A percentile compares a stretch with the other conserved stretches of the same genome.
These are phyloP conservation scores for Aureobasidium melanogenum DNA, from an alignment of 2,329 filamentous ascomycete genomes.

Conservation along the genomic window DNA sequence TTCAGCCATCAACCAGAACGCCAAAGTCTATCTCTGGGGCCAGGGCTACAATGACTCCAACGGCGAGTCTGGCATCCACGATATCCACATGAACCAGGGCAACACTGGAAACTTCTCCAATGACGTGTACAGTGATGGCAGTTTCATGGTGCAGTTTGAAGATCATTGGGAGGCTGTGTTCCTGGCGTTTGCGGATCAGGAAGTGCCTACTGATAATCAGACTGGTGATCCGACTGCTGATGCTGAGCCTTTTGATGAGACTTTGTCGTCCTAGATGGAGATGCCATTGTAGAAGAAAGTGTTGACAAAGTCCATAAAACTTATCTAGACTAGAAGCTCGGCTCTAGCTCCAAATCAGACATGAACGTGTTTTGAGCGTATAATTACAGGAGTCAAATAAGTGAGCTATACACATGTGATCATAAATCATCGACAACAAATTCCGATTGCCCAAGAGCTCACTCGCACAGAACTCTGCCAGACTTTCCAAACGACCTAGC, in stretches of 20 bases:
- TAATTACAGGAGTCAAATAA: too few relatives aligned
- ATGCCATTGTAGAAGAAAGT: neutral
- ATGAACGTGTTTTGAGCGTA: too few relatives aligned
- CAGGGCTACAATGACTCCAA: conserved; percentile 17
- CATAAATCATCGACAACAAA: too few relatives aligned
- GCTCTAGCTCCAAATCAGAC: too few relatives aligned
- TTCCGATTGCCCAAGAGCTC: too few relatives aligned
- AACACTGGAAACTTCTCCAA: conserved; percentile 27
- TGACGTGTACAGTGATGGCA: conserved; percentile 30
- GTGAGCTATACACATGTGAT: too few relatives aligned
- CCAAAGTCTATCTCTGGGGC: conserved; percentile 32
- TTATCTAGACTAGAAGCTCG: neutral
- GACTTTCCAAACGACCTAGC: neutral
- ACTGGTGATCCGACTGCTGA: conserved; percentile 14
- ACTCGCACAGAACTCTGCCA: too few relatives aligned
- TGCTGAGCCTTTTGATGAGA: neutral
- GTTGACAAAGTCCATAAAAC: neutral
- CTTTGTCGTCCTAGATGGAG: neutral
- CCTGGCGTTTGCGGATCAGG: conserved; percentile 31
- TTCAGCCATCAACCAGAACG: conserved; percentile 27
- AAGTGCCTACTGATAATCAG: conserved; percentile 27
- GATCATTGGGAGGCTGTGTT: conserved; percentile 34
- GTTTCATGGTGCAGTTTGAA: conserved; percentile 27
- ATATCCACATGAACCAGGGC: conserved; percentile 36
- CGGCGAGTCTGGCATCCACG: conserved; percentile 29